Base-by-base conservation (phyloP, 2,329 filamentous ascomycete species). In the Alternaria dauci region DNA sequence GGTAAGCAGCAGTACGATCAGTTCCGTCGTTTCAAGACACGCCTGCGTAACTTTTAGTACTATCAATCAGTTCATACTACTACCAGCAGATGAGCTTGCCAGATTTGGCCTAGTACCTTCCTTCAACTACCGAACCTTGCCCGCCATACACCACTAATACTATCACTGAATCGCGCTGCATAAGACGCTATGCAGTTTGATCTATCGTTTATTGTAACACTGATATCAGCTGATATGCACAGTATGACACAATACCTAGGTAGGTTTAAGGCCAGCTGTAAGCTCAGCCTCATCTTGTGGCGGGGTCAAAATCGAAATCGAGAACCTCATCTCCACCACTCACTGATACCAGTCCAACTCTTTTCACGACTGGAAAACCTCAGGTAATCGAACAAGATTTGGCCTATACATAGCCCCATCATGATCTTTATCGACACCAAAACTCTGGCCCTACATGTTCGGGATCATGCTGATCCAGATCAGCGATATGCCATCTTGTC, bases 401-500 rank as follows among this genome's bases (percentile, higher is more conserved):
- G 4, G 3, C 23, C 5, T 5, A 12, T 25, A 38, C 23, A n/a
- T 9, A 28, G 9, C 23, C 38, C 30, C 25, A 38, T 38, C 20
- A 57, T 60, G 58, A 46, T 52, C 14, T 51, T 58, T 11, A 58
- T 58, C 14, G 34, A 61, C 34, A 61, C 47, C 12, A 23, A 26
- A 18, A 53, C 58, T 1, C 42, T 61, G 20, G 23, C 32, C 8
- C 43, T 61, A 2, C 34, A 52, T 2, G 14, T 50, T 25, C 46
- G 46, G 3, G 55, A 48, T 16, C 39, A 53, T 43, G 32, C 26
- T 6, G 52, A 39, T 18, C 52, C 54, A 9, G 20, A 48, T 41
- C 39, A 53, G 18, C 16, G n/a, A 3, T 66, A 61, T 36, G 61
- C 56, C 25, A 63, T 67, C 25, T 12, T 62, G n/a, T 67, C 64